Evolutionary conservation across 208 protist species (phyloP).

Genomic region (Trypanosoma caninum): DNA sequence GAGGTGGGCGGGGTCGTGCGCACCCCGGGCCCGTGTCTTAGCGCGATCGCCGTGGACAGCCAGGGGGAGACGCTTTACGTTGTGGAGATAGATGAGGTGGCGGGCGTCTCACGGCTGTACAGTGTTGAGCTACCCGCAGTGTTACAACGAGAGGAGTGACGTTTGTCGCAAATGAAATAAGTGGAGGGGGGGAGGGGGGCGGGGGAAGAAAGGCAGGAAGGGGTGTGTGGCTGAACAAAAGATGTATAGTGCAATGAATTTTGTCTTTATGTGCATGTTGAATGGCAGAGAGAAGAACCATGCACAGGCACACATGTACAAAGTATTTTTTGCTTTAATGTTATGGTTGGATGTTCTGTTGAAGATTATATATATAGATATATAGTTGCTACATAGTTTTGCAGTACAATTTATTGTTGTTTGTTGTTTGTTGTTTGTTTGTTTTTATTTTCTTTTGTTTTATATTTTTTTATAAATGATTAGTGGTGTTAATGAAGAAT

Average conservation of each 20-base stretch:
- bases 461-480: not conserved
- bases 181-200: not conserved
- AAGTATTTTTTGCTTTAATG: no score
- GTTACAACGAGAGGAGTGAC: not conserved
- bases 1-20: conserved; percentile 34
- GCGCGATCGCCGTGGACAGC: conserved; percentile 34
- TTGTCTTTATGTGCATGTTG: no score
- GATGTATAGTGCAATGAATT: no score
- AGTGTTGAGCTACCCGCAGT: conserved; percentile 11
- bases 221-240: no score
- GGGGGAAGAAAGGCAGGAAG: no score
- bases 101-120: conserved; percentile 39
- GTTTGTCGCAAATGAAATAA: not conserved
- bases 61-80: conserved; percentile 38
- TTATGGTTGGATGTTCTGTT: no score
- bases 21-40: conserved; percentile 38
- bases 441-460: conserved; percentile 2
- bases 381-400: not conserved
- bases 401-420: not conserved
- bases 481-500: not conserved
- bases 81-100: conserved; percentile 35
- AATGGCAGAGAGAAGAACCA: no score
- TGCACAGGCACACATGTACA: no score
- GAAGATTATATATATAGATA: no score
- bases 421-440: not conserved